phyloP scores from a whole-genome alignment of 352 stramenopile species.

The Lagenidium sp. region DNA sequence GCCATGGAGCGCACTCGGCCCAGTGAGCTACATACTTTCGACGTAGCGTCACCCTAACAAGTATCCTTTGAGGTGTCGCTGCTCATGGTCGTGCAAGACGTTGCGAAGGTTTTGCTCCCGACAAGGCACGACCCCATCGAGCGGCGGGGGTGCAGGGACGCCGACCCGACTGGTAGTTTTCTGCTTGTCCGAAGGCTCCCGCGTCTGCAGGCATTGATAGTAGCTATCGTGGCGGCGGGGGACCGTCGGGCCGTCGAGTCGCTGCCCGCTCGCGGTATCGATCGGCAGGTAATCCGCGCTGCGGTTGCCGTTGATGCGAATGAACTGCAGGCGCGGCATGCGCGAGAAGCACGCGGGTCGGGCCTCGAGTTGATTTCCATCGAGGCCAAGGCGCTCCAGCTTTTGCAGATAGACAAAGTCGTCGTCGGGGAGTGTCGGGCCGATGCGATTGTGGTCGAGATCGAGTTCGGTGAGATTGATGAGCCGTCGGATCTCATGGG shows the following conservation, averaged over 20 bases:
- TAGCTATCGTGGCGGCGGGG: constrained; percentile 37
- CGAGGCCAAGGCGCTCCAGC: constrained; percentile 52
- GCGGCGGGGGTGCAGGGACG: neutral
- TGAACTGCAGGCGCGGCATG: constrained; percentile 25
- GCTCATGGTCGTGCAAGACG: no score
- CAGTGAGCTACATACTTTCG: no score
- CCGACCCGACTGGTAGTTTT: constrained; percentile 7
- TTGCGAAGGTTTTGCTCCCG: constrained; percentile 17
- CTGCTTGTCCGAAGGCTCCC: no score
- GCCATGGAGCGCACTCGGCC: no score
- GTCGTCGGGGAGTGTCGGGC: constrained; percentile 25
- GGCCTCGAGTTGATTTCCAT: constrained; percentile 33
- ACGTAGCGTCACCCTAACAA: no score
- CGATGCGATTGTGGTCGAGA: constrained; percentile 52
- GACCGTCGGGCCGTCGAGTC: neutral
- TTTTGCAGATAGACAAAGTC: constrained; percentile 28
- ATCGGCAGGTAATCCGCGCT: no score
- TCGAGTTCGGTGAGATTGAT: constrained; percentile 54
- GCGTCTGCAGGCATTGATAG: constrained; percentile 27
- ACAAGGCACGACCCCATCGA: constrained; percentile 10
- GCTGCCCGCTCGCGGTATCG: constrained; percentile 3
- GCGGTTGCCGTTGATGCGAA: constrained; percentile 52
- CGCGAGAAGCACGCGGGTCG: constrained; percentile 14
- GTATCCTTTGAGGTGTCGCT: no score
- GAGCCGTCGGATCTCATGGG: constrained; percentile 37